phyloP scores from a whole-genome alignment of 2,329 filamentous ascomycete genomes.

The Fusarium liriodendri region DNA sequence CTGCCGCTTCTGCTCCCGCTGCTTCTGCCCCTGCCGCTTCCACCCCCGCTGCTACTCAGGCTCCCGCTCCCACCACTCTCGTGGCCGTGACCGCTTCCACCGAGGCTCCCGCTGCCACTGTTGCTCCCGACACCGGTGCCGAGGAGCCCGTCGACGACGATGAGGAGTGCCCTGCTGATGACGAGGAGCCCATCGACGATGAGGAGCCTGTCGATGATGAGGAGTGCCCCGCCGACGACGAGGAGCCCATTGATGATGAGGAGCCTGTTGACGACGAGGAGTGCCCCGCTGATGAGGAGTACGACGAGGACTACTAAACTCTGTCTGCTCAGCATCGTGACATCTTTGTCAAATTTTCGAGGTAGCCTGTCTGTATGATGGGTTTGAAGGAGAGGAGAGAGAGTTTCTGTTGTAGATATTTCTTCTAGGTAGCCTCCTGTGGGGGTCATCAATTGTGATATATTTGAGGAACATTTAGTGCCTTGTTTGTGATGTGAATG shows the following conservation, averaged over 20 bases:
- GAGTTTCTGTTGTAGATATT: slow-evolving; percentile 42
- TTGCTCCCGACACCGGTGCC: slow-evolving; percentile 14
- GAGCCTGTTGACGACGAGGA: slow-evolving; percentile 16
- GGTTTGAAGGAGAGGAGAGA: neutral
- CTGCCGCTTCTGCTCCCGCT: slow-evolving; percentile 13
- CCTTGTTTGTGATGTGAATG: neutral
- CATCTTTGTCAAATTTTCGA: slow-evolving; percentile 8
- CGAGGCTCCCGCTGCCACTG: slow-evolving; percentile 11
- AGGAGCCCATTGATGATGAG: slow-evolving; percentile 11
- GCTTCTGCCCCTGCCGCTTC: slow-evolving; percentile 2
- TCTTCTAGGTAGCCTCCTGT: slow-evolving; percentile 43
- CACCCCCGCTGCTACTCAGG: slow-evolving; percentile 16
- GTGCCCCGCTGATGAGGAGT: slow-evolving; percentile 17
- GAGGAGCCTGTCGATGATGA: neutral
- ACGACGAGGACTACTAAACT: slow-evolving; percentile 8
- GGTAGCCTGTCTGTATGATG: neutral
- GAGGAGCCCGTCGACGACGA: slow-evolving; percentile 27
- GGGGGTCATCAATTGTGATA: slow-evolving; percentile 43
- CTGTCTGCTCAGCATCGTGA: slow-evolving; percentile 12
- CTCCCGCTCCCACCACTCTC: neutral
- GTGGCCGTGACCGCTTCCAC: neutral
- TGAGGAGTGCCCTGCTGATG: slow-evolving; percentile 14
- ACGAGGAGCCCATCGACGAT: neutral
- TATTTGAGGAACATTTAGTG: slow-evolving; percentile 36
- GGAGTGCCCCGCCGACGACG: slow-evolving; percentile 1